These are phyloP conservation scores for Saccharomycopsis javanensis DNA, from an alignment of 805 yeast genomes.

Conservation along the genomic window DNA sequence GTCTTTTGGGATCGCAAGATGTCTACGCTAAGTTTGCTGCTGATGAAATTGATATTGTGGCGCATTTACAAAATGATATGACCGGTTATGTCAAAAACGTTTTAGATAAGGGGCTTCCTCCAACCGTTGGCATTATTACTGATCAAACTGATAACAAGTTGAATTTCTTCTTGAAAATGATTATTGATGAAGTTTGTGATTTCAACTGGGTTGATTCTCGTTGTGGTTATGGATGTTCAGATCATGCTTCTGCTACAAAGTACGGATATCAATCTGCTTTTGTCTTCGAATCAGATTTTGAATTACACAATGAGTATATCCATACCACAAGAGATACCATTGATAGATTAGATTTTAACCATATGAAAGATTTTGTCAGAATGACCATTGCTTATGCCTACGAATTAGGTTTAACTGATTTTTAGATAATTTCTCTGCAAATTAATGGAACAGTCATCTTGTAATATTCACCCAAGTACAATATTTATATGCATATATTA, in stretches of 20 bases:
- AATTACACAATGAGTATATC: slow-evolving; percentile 54
- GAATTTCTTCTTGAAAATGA: slow-evolving; percentile 49
- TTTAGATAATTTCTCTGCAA: slow-evolving; percentile 1
- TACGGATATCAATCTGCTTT: slow-evolving; percentile 80
- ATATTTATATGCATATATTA: no score
- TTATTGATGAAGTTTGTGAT: slow-evolving; percentile 52
- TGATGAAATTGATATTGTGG: slow-evolving; percentile 45
- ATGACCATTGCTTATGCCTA: slow-evolving; percentile 62
- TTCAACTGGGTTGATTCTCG: slow-evolving; percentile 66
- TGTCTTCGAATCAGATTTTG: slow-evolving; percentile 68
- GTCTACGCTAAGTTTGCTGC: slow-evolving; percentile 49
- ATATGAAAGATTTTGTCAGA: slow-evolving; percentile 73
- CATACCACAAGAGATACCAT: slow-evolving; percentile 75
- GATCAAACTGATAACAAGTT: slow-evolving; percentile 54
- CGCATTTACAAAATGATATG: slow-evolving; percentile 94
- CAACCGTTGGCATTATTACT: slow-evolving; percentile 66
- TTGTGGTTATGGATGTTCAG: slow-evolving; percentile 92
- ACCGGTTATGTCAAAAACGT: slow-evolving; percentile 63
- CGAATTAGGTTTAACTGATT: slow-evolving; percentile 47
- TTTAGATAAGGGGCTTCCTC: slow-evolving; percentile 41
- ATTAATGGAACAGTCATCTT: no score
- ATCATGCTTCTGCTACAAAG: slow-evolving; percentile 79
- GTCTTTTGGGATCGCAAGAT: slow-evolving; percentile 77
- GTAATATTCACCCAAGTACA: no score
- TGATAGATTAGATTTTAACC: slow-evolving; percentile 68